A percentile compares a stretch with the other conserved stretches of the same genome.
Evolutionary conservation across 2,329 filamentous ascomycete genomes (phyloP).

Genomic region (Talaromyces sp.): DNA sequence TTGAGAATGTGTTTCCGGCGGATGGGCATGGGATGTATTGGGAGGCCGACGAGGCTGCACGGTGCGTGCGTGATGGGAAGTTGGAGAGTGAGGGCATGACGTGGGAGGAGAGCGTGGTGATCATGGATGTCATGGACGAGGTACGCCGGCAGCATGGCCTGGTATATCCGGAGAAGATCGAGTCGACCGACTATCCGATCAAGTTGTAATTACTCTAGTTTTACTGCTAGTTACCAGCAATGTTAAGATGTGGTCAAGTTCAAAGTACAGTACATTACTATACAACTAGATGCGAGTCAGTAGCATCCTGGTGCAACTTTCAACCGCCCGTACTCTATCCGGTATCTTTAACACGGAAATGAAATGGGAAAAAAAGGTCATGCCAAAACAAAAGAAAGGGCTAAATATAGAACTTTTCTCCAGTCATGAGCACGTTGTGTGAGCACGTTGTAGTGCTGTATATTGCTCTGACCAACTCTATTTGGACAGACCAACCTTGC

Average conservation of each 20-base stretch:
- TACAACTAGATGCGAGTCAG: constrained; percentile 10
- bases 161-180: constrained; percentile 61
- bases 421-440: constrained; percentile 12
- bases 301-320: constrained; percentile 10
- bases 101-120: constrained; percentile 70
- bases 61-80: constrained; percentile 69
- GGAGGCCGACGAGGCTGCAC: constrained; percentile 75
- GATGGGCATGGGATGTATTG: constrained; percentile 81
- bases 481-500: constrained; percentile 52
- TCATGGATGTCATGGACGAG: constrained; percentile 79
- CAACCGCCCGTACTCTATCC: constrained; percentile 8
- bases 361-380: constrained; percentile 3
- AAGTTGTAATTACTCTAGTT: constrained; percentile 23
- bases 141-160: constrained; percentile 58
- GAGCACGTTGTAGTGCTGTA: not conserved
- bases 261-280: constrained; percentile 13
- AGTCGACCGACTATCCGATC: constrained; percentile 53
- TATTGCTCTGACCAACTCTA: constrained; percentile 23
- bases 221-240: not conserved
- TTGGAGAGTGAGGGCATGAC: constrained; percentile 68
- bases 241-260: not conserved
- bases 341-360: constrained; percentile 5
- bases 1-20: constrained; percentile 44
- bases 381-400: constrained; percentile 8
- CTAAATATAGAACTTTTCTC: constrained; percentile 10